These are phyloP conservation scores for Ciborinia camelliae DNA, from an alignment of 2,329 filamentous ascomycete genomes.

Conservation along the genomic window DNA sequence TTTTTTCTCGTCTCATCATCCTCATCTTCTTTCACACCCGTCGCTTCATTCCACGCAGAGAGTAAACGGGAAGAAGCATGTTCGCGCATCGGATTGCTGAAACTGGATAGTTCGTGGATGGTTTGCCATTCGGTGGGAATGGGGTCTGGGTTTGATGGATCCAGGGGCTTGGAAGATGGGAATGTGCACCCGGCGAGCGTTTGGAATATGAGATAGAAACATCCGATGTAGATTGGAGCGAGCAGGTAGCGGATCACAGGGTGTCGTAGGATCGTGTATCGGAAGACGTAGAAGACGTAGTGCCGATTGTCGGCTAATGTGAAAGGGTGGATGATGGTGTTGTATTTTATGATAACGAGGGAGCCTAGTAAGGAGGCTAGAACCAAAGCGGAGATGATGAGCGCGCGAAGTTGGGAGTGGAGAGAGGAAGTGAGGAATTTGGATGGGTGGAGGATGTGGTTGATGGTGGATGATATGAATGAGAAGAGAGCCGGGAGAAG, in stretches of 20 bases:
- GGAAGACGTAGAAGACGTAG: slow-evolving; percentile 96
- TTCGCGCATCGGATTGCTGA: background rate
- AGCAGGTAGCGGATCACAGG: slow-evolving; percentile 62
- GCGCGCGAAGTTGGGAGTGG: background rate
- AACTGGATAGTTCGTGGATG: background rate
- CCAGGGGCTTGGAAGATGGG: slow-evolving; percentile 18
- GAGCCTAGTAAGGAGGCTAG: background rate
- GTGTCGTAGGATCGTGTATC: slow-evolving; percentile 69
- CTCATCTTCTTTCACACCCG: no score
- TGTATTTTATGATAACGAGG: slow-evolving; percentile 61
- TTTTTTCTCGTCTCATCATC: background rate
- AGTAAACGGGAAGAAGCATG: background rate
- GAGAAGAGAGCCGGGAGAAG: slow-evolving; percentile 51
- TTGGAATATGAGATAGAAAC: slow-evolving; percentile 65
- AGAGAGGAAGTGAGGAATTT: slow-evolving; percentile 30
- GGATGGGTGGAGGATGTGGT: slow-evolving; percentile 33
- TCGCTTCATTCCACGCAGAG: no score
- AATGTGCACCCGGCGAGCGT: slow-evolving; percentile 49
- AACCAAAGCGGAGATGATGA: background rate
- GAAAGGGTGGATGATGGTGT: slow-evolving; percentile 94
- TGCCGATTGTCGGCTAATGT: slow-evolving; percentile 95
- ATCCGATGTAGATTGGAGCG: slow-evolving; percentile 66
- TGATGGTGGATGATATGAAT: slow-evolving; percentile 38
- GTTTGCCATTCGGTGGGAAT: background rate
- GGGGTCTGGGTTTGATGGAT: background rate